A percentile compares a stretch with the other conserved stretches of the same genome.
These are phyloP conservation scores for Tylopilus balloui DNA, from an alignment of 768 basidiomycete genomes.

Conservation along the genomic window DNA sequence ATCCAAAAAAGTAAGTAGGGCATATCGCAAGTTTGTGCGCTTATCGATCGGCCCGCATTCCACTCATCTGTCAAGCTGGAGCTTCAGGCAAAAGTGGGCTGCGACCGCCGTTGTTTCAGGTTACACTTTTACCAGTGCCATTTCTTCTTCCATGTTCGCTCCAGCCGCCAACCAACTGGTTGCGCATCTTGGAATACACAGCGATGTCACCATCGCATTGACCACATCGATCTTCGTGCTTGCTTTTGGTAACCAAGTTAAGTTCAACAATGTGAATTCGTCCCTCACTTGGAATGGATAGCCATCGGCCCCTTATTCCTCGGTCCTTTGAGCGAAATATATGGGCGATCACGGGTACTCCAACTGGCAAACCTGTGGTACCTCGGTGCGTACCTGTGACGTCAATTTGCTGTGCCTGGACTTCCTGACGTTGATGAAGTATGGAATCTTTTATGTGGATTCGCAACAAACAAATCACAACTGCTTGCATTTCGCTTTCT, in stretches of 20 bases:
- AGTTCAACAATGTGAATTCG: background rate
- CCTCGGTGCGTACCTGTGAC: conserved; percentile 39
- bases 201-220: conserved; percentile 45
- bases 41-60: background rate
- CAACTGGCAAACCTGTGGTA: conserved; percentile 65
- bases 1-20: conserved; percentile 52
- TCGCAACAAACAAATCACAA: conserved; percentile 53
- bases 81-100: conserved; percentile 55
- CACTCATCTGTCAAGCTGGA: conserved; percentile 43
- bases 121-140: conserved; percentile 64
- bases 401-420: background rate
- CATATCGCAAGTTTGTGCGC: background rate
- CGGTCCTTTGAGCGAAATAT: conserved; percentile 70
- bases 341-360: conserved; percentile 57
- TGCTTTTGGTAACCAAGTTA: conserved; percentile 51
- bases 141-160: conserved; percentile 73
- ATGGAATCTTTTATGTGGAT: conserved; percentile 63
- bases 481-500: conserved; percentile 67
- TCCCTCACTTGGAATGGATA: background rate
- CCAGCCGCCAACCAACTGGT: conserved; percentile 55
- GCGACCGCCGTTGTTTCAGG: conserved; percentile 60
- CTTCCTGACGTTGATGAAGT: conserved; percentile 29
- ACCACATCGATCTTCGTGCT: conserved; percentile 56
- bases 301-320: conserved; percentile 36
- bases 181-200: conserved; percentile 51